Evolutionary conservation across 306 rosid species (phyloP).

Genomic region (Cicer judaicum): DNA sequence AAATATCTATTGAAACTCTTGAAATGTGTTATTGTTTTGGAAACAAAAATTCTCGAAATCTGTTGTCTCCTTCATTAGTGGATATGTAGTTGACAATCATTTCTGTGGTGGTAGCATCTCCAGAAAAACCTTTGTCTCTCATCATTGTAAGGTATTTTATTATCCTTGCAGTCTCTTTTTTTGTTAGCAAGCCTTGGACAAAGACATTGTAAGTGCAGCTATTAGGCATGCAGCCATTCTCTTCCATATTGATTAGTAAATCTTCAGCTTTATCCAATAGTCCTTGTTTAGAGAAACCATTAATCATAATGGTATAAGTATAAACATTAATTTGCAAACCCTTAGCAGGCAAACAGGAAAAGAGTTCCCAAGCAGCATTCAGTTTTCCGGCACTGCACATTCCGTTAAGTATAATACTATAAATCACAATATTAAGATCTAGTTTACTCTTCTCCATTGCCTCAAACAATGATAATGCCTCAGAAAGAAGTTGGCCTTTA

Average conservation of each 20-base stretch:
- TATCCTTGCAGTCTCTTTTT: conserved; percentile 43
- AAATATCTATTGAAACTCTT: conserved; percentile 27
- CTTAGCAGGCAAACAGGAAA: conserved; percentile 48
- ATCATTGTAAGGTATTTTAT: conserved; percentile 44
- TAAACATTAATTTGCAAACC: conserved; percentile 44
- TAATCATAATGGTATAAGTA: conserved; percentile 53
- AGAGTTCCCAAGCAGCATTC: conserved; percentile 44
- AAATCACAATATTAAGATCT: conserved; percentile 49
- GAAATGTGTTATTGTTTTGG: conserved; percentile 32
- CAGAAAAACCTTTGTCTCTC: conserved; percentile 46
- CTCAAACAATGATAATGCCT: conserved; percentile 46
- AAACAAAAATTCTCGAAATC: conserved; percentile 45
- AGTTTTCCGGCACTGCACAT: conserved; percentile 50
- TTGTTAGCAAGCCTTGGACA: conserved; percentile 45
- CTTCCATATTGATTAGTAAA: conserved; percentile 46
- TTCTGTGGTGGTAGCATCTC: conserved; percentile 47
- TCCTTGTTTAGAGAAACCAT: conserved; percentile 51
- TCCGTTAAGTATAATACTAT: conserved; percentile 50
- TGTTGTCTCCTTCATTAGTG: conserved; percentile 18
- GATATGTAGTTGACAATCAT: conserved; percentile 47
- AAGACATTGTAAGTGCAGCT: conserved; percentile 51
- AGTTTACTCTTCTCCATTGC: conserved; percentile 45
- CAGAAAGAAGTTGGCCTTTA: conserved; percentile 42
- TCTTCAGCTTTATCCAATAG: conserved; percentile 48
- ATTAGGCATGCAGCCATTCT: conserved; percentile 38